Evolutionary conservation across 306 rosid species (phyloP).

Genomic region (Glycine soja): DNA sequence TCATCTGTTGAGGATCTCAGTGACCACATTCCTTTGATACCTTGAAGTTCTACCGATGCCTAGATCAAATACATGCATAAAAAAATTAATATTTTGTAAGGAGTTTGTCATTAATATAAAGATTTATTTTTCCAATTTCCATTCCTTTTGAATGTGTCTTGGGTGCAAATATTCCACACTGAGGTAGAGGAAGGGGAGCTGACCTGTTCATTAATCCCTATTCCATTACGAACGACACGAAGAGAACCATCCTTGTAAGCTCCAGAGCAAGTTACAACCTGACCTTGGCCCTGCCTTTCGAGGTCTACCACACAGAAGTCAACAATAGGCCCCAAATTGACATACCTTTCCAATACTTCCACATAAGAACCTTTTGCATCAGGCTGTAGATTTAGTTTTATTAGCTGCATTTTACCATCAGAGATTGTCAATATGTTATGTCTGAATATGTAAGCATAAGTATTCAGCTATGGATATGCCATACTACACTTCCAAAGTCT

Average conservation of each 20-base stretch:
- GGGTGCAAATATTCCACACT: neutral
- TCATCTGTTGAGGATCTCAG: slow-evolving; percentile 93
- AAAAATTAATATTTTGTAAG: slow-evolving; percentile 36
- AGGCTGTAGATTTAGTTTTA: slow-evolving; percentile 84
- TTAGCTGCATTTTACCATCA: slow-evolving; percentile 73
- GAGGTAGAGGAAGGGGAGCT: slow-evolving; percentile 25
- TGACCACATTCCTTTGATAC: slow-evolving; percentile 99
- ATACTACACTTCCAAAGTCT: slow-evolving; percentile 16
- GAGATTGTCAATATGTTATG: slow-evolving; percentile 46
- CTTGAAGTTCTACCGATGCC: slow-evolving; percentile 99
- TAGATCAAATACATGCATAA: slow-evolving; percentile 49
- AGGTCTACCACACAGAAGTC: slow-evolving; percentile 99
- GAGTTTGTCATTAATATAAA: neutral
- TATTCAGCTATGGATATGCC: slow-evolving; percentile 18
- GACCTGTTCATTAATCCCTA: slow-evolving; percentile 98
- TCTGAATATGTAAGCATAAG: slow-evolving; percentile 36
- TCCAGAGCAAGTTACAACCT: slow-evolving; percentile 99
- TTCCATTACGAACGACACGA: slow-evolving; percentile 92
- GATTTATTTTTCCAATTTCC: neutral
- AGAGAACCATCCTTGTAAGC: slow-evolving; percentile 99
- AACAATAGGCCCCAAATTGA: slow-evolving; percentile 96
- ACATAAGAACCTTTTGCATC: slow-evolving; percentile 96
- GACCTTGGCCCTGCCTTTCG: slow-evolving; percentile 99
- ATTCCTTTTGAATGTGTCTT: neutral
- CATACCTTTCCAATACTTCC: slow-evolving; percentile 90